Evolutionary conservation across 2,329 filamentous ascomycete genomes (phyloP).

Genomic region (Penicillium sp.): DNA sequence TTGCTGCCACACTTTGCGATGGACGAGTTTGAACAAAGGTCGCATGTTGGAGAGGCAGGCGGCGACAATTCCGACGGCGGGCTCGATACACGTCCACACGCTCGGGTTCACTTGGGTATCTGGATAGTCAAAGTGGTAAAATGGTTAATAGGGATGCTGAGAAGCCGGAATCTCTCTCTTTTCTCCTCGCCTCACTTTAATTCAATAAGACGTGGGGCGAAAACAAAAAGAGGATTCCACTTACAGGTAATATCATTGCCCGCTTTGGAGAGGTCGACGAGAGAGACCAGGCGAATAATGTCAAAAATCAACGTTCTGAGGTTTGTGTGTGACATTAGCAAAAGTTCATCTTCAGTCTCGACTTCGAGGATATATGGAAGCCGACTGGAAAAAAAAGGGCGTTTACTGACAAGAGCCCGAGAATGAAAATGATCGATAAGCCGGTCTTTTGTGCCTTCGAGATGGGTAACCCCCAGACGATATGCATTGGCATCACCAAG

Average conservation of each 20-base stretch:
- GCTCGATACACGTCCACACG: slow-evolving; percentile 30
- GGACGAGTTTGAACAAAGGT: slow-evolving; percentile 20
- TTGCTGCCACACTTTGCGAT: slow-evolving; percentile 12
- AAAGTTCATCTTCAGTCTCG: too few relatives aligned
- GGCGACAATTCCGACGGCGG: slow-evolving; percentile 24
- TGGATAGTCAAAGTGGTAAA: neutral
- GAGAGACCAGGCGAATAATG: slow-evolving; percentile 21
- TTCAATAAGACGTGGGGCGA: neutral
- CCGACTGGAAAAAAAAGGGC: too few relatives aligned
- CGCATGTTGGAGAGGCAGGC: slow-evolving; percentile 27
- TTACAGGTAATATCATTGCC: slow-evolving; percentile 24
- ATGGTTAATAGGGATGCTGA: too few relatives aligned
- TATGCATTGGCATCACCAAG: slow-evolving; percentile 21
- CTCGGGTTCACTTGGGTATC: slow-evolving; percentile 22
- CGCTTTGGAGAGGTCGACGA: slow-evolving; percentile 18
- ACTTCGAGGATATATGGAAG: neutral
- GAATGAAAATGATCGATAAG: slow-evolving; percentile 23
- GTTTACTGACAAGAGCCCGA: slow-evolving; percentile 19
- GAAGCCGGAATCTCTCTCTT: too few relatives aligned
- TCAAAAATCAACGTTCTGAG: slow-evolving; percentile 22
- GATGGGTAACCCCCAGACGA: slow-evolving; percentile 23
- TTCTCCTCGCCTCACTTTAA: neutral
- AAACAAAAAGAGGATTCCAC: neutral
- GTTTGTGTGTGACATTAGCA: neutral
- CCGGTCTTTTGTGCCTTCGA: slow-evolving; percentile 18